phyloP scores from a whole-genome alignment of 129 eudicot species.

The Daucus carota region DNA sequence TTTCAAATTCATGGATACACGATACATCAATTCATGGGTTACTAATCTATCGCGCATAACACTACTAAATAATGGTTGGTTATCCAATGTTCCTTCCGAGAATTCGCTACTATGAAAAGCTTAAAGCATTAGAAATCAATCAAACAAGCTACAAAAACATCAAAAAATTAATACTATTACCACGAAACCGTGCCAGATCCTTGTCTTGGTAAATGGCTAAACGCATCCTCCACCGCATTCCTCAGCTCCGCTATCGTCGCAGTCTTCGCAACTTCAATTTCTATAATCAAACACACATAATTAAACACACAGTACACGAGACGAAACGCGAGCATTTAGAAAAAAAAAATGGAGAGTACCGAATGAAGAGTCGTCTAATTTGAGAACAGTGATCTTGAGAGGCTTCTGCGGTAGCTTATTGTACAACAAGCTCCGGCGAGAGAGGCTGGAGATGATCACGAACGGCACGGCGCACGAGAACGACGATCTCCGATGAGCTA shows the following conservation, averaged over 20 bases:
- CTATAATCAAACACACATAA: constrained; percentile 22
- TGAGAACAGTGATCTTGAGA: constrained; percentile 55
- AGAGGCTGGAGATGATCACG: constrained; percentile 22
- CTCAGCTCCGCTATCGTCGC: constrained; percentile 70
- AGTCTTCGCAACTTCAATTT: constrained; percentile 46
- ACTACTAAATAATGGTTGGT: background rate
- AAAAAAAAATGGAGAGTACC: constrained; percentile 35
- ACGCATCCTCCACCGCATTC: constrained; percentile 63
- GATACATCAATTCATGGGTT: background rate
- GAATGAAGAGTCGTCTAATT: constrained; percentile 71
- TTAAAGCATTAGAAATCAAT: background rate
- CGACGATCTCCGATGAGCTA: constrained; percentile 25
- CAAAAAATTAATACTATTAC: constrained; percentile 20
- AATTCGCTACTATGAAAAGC: background rate
- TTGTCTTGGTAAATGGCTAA: constrained; percentile 49
- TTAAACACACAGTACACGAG: background rate
- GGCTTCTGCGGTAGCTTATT: constrained; percentile 58
- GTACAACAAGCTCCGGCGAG: constrained; percentile 59
- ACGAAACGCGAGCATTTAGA: background rate
- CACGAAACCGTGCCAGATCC: constrained; percentile 72
- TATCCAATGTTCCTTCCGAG: background rate
- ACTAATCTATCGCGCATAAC: background rate
- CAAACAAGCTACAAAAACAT: background rate
- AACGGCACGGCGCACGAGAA: constrained; percentile 23
- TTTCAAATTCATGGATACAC: background rate